Base-by-base conservation (phyloP, 1,139 yeast genomes). In the Hansenula sp. region DNA sequence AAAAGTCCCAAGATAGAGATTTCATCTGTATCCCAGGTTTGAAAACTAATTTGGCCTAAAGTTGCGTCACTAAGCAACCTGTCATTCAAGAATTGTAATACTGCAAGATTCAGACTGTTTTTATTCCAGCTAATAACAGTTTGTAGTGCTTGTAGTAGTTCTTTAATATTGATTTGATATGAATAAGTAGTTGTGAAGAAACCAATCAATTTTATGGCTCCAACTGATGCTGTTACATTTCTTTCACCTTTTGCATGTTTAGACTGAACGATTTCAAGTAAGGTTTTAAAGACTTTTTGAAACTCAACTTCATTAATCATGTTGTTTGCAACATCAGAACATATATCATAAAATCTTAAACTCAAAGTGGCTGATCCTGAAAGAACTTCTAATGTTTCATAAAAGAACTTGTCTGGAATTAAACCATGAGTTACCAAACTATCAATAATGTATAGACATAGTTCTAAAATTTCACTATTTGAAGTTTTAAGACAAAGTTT, bases 361-460 rank as follows among this genome's bases (percentile, higher is more conserved):
- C 69, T 68, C 21, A 69, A 47, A 11, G 65, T 59, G 17, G 66
- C 51, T 0, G 78, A 73, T 4, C 75, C 75, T 43, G 84, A 74
- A 5, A 82, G 52, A 12, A 77, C 67, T 34, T 67, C 69, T 4
- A 80, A 53, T 2, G 70, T 60, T 17, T 64, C 62, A 37, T 58
- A 57, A 28, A 77, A 53, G 29, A 62, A 56, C 2, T 61, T 53
- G 9, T 60, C 46, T 0, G 86, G 84, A 3, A 80, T 55, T 22
- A 60, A 55, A 1, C 82, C 80, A 46, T 66, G 73, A 1, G 70
- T 54, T 37, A 75, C 63, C 4, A 75, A 62, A 0, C 77, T 60
- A 37, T 73, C 73, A 18, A 82, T 51, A 10, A 78, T 47, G 3
- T 64, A 65, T n/a, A 79, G 53, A 29, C 77, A 65, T 9, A 65